Conservation (phyloP, 108 stramenopile genomes). For the Skeletonema marinoi region DNA sequence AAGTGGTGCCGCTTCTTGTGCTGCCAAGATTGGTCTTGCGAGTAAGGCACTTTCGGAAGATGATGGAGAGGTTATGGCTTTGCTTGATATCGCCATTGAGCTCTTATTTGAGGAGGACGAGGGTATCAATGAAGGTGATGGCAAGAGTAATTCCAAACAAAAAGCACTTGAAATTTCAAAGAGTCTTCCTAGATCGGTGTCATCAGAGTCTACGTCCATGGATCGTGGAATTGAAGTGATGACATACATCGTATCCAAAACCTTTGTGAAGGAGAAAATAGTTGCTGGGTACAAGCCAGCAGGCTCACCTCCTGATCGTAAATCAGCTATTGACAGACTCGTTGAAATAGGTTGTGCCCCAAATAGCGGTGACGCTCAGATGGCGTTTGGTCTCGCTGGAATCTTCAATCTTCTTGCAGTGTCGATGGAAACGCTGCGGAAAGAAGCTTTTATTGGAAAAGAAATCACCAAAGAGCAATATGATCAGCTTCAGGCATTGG, state of each 20-base stretch:
- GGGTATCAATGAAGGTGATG: neutral
- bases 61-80: constrained; percentile 73
- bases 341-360: constrained; percentile 70
- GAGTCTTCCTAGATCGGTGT: constrained; percentile 1
- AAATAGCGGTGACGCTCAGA: constrained; percentile 61
- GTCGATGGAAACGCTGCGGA: constrained; percentile 82
- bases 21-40: constrained; percentile 85
- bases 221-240: constrained; percentile 95
- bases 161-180: neutral
- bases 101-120: constrained; percentile 70
- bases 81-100: constrained; percentile 79
- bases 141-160: constrained; percentile 16
- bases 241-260: constrained; percentile 83
- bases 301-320: constrained; percentile 25
- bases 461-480: constrained; percentile 97
- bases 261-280: constrained; percentile 89
- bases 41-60: constrained; percentile 60
- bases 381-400: constrained; percentile 86
- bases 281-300: constrained; percentile 78
- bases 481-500: constrained; percentile 88
- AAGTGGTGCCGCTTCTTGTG: constrained; percentile 81
- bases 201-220: constrained; percentile 57
- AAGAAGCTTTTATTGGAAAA: constrained; percentile 89
- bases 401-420: constrained; percentile 87
- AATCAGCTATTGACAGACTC: constrained; percentile 71